phyloP scores from a whole-genome alignment of 2,329 filamentous ascomycete genomes.

The Penicillium sp. region DNA sequence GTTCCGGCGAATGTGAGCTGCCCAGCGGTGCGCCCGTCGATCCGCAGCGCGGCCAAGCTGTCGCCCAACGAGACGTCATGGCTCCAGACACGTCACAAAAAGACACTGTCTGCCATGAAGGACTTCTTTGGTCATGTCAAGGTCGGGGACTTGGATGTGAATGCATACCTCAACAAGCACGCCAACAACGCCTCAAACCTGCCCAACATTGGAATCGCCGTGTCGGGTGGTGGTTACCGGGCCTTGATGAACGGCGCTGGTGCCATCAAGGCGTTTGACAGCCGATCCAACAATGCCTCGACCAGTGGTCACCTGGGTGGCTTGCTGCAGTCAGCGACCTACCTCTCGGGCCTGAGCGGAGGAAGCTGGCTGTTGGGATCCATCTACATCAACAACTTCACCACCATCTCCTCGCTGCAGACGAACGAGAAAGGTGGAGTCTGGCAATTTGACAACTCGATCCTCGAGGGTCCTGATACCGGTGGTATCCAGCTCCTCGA shows the following conservation, averaged over 20 bases:
- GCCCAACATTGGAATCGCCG: constrained; percentile 68
- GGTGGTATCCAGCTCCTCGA: constrained; percentile 38
- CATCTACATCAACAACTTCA: constrained; percentile 75
- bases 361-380: constrained; percentile 81
- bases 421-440: constrained; percentile 16
- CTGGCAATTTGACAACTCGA: constrained; percentile 35
- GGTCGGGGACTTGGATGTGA: constrained; percentile 74
- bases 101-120: constrained; percentile 67
- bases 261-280: constrained; percentile 72
- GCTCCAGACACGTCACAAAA: constrained; percentile 64
- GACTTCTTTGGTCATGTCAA: constrained; percentile 65
- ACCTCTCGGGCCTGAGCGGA: constrained; percentile 74
- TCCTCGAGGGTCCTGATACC: constrained; percentile 42
- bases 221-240: constrained; percentile 80
- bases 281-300: constrained; percentile 59
- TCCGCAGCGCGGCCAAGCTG: constrained; percentile 59
- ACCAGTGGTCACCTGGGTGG: constrained; percentile 67
- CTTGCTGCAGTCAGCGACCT: constrained; percentile 74
- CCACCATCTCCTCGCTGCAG: constrained; percentile 49
- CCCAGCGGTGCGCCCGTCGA: constrained; percentile 59
- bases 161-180: constrained; percentile 60
- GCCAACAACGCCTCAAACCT: constrained; percentile 51
- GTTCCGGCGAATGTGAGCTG: constrained; percentile 64
- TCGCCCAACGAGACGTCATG: constrained; percentile 68
- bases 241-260: constrained; percentile 86